Evolutionary conservation across 2,329 filamentous ascomycete species (phyloP).

Genomic region (Fusarium staphyleae): DNA sequence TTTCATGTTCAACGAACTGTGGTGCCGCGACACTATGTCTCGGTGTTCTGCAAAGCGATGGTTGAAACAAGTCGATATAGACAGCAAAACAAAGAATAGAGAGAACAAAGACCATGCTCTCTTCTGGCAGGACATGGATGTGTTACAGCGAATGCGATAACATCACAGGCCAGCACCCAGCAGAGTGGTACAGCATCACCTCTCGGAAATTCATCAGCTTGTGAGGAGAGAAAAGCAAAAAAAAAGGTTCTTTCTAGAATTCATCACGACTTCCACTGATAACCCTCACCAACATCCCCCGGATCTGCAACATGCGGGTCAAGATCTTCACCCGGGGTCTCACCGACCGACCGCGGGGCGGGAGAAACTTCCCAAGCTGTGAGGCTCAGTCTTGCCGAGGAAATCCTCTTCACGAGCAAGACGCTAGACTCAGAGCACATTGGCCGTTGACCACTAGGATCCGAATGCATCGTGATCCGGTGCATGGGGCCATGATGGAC

Average conservation of each 20-base stretch:
- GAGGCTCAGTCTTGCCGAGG: too few species aligned
- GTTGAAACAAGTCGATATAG: not conserved
- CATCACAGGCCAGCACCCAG: not conserved
- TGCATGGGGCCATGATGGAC: too few species aligned
- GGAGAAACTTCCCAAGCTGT: too few species aligned
- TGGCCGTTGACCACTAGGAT: too few species aligned
- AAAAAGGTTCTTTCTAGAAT: not conserved
- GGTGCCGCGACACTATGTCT: not conserved
- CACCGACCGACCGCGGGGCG: too few species aligned
- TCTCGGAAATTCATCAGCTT: not conserved
- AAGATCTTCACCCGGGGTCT: not conserved
- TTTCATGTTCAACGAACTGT: not conserved
- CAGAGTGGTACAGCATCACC: not conserved
- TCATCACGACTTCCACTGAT: not conserved
- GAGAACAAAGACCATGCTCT: not conserved
- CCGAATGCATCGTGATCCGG: too few species aligned
- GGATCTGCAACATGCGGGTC: constrained; percentile 4
- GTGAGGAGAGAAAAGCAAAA: not conserved
- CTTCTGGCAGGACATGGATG: not conserved
- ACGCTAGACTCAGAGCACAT: too few species aligned
- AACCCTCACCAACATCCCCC: not conserved
- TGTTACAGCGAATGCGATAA: not conserved
- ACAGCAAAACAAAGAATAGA: not conserved
- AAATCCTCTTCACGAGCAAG: too few species aligned
- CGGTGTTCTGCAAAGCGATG: not conserved